Evolutionary conservation across 2,329 filamentous ascomycete species (phyloP), one percentile per base, ranked within the genome.

Genomic region (Talaromyces sp.): DNA sequence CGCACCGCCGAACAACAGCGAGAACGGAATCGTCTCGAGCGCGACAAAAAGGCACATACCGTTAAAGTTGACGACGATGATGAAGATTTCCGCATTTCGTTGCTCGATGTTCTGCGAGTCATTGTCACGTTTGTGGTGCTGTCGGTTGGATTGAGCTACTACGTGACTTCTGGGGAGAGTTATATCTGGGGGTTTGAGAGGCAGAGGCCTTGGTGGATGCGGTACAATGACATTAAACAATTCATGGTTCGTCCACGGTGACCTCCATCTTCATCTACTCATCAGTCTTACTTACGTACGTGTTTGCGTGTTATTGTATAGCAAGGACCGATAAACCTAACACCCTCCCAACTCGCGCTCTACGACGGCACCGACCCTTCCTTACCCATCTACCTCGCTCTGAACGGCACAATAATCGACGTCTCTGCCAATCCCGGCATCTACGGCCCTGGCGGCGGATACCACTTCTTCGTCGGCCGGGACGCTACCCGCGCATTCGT

Each of bases 401-500:
- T 99, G 71, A 88, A 88, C 73, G 83, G 84, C 67, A 84, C 82
- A 21, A 84, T 88, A 75, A 88, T 86, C 80, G 86, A 88, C 70
- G 86, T 88, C 48, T 82, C 80, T 50, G 79, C 81, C 7, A 82
- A 81, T 40, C 80, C 82, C 70, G 63, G 81, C 21, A 75, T 79
- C 64, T 95, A 95, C 80, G 91, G 91, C 0, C 88, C 93, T 0
- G 92, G 92, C 31, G 95, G 93, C 4, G 87, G 86, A 40, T 99
- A 99, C 81, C 83, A 88, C 71, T 88, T 89, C 78, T 96, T 99
- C 76, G 86, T 92, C 0, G 95, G 93, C 65, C 83, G 84, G 66
- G 95, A 99, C 77, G 93, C 93, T 37, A 87, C 90, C 14, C 88
- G 95, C 56, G 92, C 88, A 21, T 99, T 92, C 76, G 87, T 99